These are phyloP conservation scores for Penicillium paradoxum DNA, from an alignment of 495 filamentous ascomycete species.

Conservation along the genomic window DNA sequence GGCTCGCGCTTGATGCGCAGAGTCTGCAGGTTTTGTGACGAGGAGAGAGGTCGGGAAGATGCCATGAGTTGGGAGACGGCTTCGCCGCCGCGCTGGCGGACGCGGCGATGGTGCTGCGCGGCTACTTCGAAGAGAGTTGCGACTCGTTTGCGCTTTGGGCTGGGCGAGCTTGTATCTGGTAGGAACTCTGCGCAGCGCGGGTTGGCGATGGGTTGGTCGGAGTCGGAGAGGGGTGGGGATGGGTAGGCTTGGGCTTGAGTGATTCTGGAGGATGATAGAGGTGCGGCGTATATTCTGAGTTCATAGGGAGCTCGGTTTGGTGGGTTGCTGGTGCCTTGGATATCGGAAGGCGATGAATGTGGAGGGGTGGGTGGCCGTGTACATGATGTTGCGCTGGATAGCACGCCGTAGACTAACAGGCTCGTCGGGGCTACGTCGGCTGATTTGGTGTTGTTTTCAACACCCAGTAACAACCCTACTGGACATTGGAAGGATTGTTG, in stretches of 20 bases:
- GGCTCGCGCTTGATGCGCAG: constrained; percentile 39
- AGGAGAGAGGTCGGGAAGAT: constrained; percentile 27
- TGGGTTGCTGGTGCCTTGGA: constrained; percentile 8
- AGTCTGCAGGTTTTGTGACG: constrained; percentile 32
- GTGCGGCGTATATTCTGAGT: constrained; percentile 40
- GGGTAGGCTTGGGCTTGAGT: constrained; percentile 34
- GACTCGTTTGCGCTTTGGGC: constrained; percentile 52
- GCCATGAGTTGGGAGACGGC: constrained; percentile 55
- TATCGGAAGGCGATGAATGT: constrained; percentile 37
- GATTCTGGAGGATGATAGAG: constrained; percentile 31
- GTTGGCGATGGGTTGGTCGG: constrained; percentile 9
- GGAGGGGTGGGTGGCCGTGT: constrained; percentile 45
- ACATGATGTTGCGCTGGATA: constrained; percentile 27
- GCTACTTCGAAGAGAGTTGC: constrained; percentile 56
- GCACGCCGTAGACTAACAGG: constrained; percentile 50
- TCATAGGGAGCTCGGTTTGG: constrained; percentile 21
- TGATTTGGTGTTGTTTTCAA: constrained; percentile 21
- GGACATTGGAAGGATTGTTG: constrained; percentile 38
- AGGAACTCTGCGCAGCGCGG: constrained; percentile 36
- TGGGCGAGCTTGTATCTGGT: constrained; percentile 38
- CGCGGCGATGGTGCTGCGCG: constrained; percentile 49
- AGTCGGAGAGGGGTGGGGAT: constrained; percentile 22
- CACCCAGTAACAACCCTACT: constrained; percentile 35
- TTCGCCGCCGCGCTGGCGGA: constrained; percentile 51
- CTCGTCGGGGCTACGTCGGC: constrained; percentile 40